Conservation (phyloP, 139 green algal genomes). For the Pleodorina starrii region DNA sequence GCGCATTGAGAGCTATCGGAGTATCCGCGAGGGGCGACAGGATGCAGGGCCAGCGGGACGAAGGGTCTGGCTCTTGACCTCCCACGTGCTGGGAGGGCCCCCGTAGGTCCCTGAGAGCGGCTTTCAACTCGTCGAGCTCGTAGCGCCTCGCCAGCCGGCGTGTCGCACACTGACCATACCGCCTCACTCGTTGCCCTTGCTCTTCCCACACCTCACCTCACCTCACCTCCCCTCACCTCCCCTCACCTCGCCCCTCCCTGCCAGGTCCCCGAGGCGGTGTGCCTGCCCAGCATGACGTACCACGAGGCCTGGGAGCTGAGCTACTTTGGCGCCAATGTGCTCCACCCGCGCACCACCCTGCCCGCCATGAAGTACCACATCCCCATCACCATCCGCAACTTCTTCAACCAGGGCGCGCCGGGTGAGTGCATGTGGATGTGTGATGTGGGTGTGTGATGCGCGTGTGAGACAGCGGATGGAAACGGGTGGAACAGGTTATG, state of each 20-base stretch:
- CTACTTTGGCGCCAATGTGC: conserved; percentile 99
- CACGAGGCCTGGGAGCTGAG: conserved; percentile 98
- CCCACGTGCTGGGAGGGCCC: too few relatives aligned
- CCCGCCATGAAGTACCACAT: conserved; percentile 96
- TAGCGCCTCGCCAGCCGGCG: too few relatives aligned
- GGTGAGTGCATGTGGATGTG: conserved; percentile 56
- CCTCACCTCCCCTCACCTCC: neutral
- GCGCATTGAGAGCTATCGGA: too few relatives aligned
- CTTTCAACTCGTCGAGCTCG: too few relatives aligned
- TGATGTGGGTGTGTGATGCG: neutral
- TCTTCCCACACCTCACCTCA: neutral
- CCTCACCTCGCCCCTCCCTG: neutral
- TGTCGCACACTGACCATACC: too few relatives aligned
- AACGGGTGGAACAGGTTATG: too few relatives aligned
- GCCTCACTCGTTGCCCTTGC: too few relatives aligned
- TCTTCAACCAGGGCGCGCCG: conserved; percentile 90
- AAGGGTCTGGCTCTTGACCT: too few relatives aligned
- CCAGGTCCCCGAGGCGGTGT: conserved; percentile 85
- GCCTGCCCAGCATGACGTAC: conserved; percentile 87
- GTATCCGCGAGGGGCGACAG: too few relatives aligned
- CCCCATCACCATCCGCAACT: conserved; percentile 97
- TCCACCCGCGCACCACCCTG: conserved; percentile 97
- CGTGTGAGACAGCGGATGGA: too few relatives aligned
- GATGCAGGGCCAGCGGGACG: too few relatives aligned
- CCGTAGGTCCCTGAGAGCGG: too few relatives aligned